Evolutionary conservation across 2,329 filamentous ascomycete species (phyloP), one percentile per base, ranked within the genome.

Genomic region (Rugonectria rugulosa): DNA sequence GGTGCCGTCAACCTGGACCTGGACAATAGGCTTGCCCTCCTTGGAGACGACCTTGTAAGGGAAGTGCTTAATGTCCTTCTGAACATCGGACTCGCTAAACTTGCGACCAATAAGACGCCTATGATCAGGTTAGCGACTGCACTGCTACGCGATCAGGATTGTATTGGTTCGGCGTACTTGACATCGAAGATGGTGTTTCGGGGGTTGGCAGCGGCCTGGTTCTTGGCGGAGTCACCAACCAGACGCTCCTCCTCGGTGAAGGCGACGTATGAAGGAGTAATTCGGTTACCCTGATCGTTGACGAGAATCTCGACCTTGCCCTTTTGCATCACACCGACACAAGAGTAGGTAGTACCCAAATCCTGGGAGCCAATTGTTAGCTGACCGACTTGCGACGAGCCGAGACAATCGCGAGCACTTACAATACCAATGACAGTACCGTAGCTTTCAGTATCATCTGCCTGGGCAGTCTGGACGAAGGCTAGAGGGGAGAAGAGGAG

Each of bases 231-330:
- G 78, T 99, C 95, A 84, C 95, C 95, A 68, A 99, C 92, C 66
- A 99, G 84, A 74, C 95, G 89, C 80, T 98, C 95, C 63, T 97
- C 92, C 70, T 98, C 93, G 77, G 92, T 98, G 78, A 96, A 97
- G 72, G 92, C 92, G 74, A 97, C 92, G 79, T 95, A 97, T 63
- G 92, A 96, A 52, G 92, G 92, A 69, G 92, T 96, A 68, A 96
- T 96, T 82, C 92, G 90, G 87, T 96, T 92, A 83, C 92, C 92
- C 83, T 96, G 92, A 79, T 97, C 92, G 83, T 97, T 97, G 79
- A 91, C 91, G 69, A 97, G 84, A 80, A 97, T 97, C 73, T 97
- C 92, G 68, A 97, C 92, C 79, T 94, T 95, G 76, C 92, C 92
- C 75, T 92, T 90, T 75, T 93, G 89, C 92, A 96, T 96, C 75